A percentile compares a stretch with the other conserved stretches of the same genome.
Conservation (phyloP, 768 basidiomycete species). For the Nidularia pulvinata region DNA sequence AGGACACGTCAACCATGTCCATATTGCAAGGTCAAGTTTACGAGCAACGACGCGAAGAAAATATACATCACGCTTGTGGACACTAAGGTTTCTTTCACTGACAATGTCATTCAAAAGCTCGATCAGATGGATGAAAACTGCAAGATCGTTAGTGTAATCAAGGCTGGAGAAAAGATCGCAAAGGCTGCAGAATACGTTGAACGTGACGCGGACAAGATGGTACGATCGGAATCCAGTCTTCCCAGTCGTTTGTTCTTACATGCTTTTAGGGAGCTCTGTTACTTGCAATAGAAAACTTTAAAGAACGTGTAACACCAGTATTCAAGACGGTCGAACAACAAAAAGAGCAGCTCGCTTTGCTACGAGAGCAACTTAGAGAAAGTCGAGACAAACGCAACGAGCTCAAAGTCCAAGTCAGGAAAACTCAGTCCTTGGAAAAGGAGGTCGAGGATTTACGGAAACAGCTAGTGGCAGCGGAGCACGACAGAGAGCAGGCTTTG, state of each 20-base stretch:
- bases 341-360: too few species aligned
- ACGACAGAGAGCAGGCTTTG: slow-evolving; percentile 23
- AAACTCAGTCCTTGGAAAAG: slow-evolving; percentile 10
- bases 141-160: slow-evolving; percentile 30
- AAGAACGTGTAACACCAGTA: too few species aligned
- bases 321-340: too few species aligned
- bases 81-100: slow-evolving; percentile 13
- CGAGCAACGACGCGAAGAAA: background rate
- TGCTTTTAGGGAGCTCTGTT: background rate
- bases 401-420: too few species aligned
- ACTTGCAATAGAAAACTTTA: background rate
- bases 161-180: slow-evolving; percentile 28
- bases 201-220: slow-evolving; percentile 14
- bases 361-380: too few species aligned
- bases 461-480: slow-evolving; percentile 10
- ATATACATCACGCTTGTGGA: slow-evolving; percentile 20
- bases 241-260: background rate
- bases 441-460: slow-evolving; percentile 16
- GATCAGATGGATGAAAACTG: slow-evolving; percentile 28
- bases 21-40: background rate
- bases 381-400: too few species aligned
- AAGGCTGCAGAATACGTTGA: slow-evolving; percentile 20
- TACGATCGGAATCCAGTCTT: background rate
- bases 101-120: slow-evolving; percentile 26
- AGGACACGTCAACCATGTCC: background rate